These are phyloP conservation scores for Penicillium sp. DNA, from an alignment of 2,329 filamentous ascomycete genomes.

Conservation along the genomic window DNA sequence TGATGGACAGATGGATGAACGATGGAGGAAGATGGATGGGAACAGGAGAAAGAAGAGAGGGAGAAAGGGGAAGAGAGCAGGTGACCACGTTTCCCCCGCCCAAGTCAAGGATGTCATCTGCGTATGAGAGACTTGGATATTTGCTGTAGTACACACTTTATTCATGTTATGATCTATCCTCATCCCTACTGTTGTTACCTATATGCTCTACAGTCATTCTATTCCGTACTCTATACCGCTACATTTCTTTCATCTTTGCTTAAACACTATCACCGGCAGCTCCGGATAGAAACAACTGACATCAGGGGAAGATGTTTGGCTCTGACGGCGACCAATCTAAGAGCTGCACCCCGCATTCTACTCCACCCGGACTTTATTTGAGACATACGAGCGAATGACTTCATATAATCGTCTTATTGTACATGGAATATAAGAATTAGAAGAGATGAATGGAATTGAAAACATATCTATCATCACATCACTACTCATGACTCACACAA, in stretches of 20 bases:
- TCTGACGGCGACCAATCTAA: slow-evolving; percentile 19
- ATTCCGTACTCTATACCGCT: neutral
- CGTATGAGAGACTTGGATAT: neutral
- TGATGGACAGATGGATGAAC: slow-evolving; percentile 30
- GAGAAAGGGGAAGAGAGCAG: slow-evolving; percentile 23
- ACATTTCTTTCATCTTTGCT: neutral
- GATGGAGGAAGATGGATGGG: slow-evolving; percentile 13
- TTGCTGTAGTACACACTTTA: neutral
- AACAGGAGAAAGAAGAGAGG: slow-evolving; percentile 9
- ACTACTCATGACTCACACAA: neutral
- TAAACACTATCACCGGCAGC: slow-evolving; percentile 14
- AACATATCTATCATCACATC: neutral
- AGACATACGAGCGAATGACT: neutral
- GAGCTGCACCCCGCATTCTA: slow-evolving; percentile 38
- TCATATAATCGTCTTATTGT: neutral
- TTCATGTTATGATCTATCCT: neutral
- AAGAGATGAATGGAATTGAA: neutral
- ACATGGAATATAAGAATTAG: neutral
- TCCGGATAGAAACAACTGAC: slow-evolving; percentile 33
- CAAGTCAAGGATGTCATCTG: slow-evolving; percentile 25
- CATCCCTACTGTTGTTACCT: neutral
- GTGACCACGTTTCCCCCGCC: slow-evolving; percentile 26
- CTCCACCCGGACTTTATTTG: slow-evolving; percentile 17
- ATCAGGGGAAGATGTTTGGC: slow-evolving; percentile 18
- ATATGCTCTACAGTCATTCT: neutral